These are phyloP conservation scores for Crithidia acanthocephali DNA, from an alignment of 208 protist genomes.

Conservation along the genomic window DNA sequence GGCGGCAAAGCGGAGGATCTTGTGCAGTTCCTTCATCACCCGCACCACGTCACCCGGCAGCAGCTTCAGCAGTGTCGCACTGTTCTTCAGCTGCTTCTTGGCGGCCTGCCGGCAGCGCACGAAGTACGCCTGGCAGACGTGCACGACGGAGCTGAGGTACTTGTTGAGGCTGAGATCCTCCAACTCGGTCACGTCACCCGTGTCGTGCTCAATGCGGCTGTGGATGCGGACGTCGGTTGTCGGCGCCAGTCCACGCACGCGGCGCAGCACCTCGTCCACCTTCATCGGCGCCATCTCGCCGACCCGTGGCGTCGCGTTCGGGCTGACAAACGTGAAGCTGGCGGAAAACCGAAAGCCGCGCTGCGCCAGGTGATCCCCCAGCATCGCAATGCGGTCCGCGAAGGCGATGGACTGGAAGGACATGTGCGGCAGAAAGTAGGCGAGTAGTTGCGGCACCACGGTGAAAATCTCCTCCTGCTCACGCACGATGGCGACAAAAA, in stretches of 20 bases:
- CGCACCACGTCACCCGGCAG: conserved; percentile 8
- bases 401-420: conserved; percentile 12
- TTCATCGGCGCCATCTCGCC: conserved; percentile 15
- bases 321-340: conserved; percentile 13
- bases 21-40: conserved; percentile 38
- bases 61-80: conserved; percentile 15
- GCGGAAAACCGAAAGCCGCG: conserved; percentile 27
- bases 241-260: neutral
- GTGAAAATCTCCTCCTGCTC: conserved; percentile 24
- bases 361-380: conserved; percentile 21
- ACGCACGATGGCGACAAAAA: conserved; percentile 30
- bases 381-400: conserved; percentile 19
- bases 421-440: conserved; percentile 27
- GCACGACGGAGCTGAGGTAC: conserved; percentile 25
- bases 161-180: conserved; percentile 21
- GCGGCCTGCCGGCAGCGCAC: conserved; percentile 22
- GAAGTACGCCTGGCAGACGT: conserved; percentile 23
- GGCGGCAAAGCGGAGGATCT: conserved; percentile 46
- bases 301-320: neutral
- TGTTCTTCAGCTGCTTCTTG: conserved; percentile 26
- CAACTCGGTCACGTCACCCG: conserved; percentile 9
- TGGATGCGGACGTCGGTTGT: conserved; percentile 15
- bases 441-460: conserved; percentile 22
- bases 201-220: conserved; percentile 23
- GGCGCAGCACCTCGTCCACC: conserved; percentile 20